Base-by-base conservation (phyloP, 1,139 yeast species). In the Scheffersomyces lignicola region DNA sequence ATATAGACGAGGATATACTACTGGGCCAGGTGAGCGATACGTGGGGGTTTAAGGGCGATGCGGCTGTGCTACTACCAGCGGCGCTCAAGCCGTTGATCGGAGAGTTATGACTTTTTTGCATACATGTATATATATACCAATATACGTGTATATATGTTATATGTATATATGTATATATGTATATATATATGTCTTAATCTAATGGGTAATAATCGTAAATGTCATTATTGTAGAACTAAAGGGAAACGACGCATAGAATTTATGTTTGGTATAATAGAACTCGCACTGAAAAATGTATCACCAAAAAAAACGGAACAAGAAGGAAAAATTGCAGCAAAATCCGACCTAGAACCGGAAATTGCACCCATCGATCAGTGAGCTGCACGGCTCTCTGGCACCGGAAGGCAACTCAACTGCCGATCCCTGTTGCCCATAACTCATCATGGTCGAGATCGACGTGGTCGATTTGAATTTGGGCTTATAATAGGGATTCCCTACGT, bases 21-120 rank as follows among this genome's bases (percentile, higher is more conserved):
- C 51, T 59, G 0, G 72, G 75, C 0, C 60, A 65, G 30, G 69
- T 62, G 12, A 59, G 59, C 7, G 72, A 67, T 17, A 60, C 55
- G 44, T 86, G 94, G 92, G 83, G 82, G 20, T 86, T 86, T 51
- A 60, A 70, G 39, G 96, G 96, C 1, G 95, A 87, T 53, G 94
- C 95, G 0, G 83, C 92, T 0, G 74, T 75, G 37, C 60, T 76
- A 55, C 62, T 88, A 20, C 95, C 95, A 0, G 39, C 58, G 24
- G 89, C 89, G 3, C 60, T 87, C 35, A 77, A 69, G 47, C 89
- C 83, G 17, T 43, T 73, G 24, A 48, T 65, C 22, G 65, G 58
- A 8, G 54, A 51, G 3, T 5, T 24, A 14, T 17, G 13, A 29
- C n/a, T n/a, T n/a, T n/a, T n/a, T n/a, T n/a, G n/a, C n/a, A n/a